Conservation (phyloP, 495 filamentous ascomycete species). For the Articulospora tetracladia region DNA sequence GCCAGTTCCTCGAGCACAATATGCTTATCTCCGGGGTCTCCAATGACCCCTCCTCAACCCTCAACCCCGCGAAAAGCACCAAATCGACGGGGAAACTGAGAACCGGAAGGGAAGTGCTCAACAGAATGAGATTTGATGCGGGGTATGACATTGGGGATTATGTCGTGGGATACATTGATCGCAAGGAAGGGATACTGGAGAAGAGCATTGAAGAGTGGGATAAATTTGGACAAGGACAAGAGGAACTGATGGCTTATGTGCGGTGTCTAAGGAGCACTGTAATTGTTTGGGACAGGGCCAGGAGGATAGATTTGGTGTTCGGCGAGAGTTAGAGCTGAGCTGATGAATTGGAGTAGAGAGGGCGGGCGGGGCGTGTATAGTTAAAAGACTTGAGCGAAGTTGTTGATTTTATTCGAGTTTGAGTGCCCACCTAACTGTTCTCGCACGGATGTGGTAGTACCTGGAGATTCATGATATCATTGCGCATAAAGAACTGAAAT, state of each 20-base stretch:
- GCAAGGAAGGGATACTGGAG: constrained; percentile 14
- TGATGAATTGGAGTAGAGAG: too few relatives aligned
- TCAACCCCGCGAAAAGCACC: not conserved
- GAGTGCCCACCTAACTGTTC: too few relatives aligned
- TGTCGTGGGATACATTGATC: constrained; percentile 17
- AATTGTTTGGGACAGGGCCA: constrained; percentile 18
- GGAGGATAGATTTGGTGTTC: constrained; percentile 13
- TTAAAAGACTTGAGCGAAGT: too few relatives aligned
- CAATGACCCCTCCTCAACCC: not conserved
- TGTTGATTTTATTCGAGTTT: too few relatives aligned
- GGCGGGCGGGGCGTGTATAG: too few relatives aligned
- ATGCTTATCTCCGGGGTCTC: not conserved
- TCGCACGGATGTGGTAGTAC: too few relatives aligned
- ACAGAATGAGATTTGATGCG: constrained; percentile 9
- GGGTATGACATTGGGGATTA: constrained; percentile 5
- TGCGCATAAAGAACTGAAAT: too few relatives aligned
- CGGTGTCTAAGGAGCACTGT: not conserved
- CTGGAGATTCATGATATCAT: too few relatives aligned
- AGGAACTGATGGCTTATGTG: constrained; percentile 18
- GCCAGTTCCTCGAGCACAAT: constrained; percentile 9
- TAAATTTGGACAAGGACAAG: constrained; percentile 2
- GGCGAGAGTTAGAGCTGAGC: not conserved
- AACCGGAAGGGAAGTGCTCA: constrained; percentile 14
- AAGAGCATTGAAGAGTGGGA: constrained; percentile 9
- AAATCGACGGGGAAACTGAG: constrained; percentile 4